Conservation (phyloP, 805 yeast species). For the Ogataea paraovalis region DNA sequence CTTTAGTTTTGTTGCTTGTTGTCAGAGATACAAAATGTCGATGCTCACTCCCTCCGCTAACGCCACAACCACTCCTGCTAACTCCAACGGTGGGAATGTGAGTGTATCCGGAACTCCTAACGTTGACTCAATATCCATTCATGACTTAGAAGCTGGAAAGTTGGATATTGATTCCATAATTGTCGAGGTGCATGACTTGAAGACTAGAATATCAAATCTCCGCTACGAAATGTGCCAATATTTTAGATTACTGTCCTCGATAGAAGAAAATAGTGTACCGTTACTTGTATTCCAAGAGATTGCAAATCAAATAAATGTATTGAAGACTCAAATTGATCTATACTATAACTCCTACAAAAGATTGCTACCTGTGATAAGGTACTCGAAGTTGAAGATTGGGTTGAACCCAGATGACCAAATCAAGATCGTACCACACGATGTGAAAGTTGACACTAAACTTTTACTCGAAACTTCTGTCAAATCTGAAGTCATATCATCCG, state of each 20-base stretch:
- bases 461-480: slow-evolving; percentile 10
- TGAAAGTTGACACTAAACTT: slow-evolving; percentile 20
- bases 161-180: slow-evolving; percentile 32
- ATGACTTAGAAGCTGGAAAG: slow-evolving; percentile 39
- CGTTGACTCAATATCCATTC: slow-evolving; percentile 28
- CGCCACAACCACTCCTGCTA: slow-evolving; percentile 5
- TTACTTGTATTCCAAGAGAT: slow-evolving; percentile 37
- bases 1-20: no score
- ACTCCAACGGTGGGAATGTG: slow-evolving; percentile 4
- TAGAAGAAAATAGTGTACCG: slow-evolving; percentile 43
- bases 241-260: slow-evolving; percentile 33
- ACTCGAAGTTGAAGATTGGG: slow-evolving; percentile 48
- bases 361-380: slow-evolving; percentile 46
- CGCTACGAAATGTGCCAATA: slow-evolving; percentile 39
- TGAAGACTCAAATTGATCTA: slow-evolving; percentile 38
- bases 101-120: slow-evolving; percentile 6
- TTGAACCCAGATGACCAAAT: slow-evolving; percentile 45
- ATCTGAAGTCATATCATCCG: not conserved
- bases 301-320: slow-evolving; percentile 31
- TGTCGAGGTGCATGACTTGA: slow-evolving; percentile 34
- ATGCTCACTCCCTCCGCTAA: slow-evolving; percentile 17
- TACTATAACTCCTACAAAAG: slow-evolving; percentile 43
- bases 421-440: slow-evolving; percentile 22
- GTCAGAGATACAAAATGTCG: no score
- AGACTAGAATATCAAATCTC: slow-evolving; percentile 27